These are phyloP conservation scores for Cladophialophora immunda DNA, from an alignment of 2,329 filamentous ascomycete genomes.

Conservation along the genomic window DNA sequence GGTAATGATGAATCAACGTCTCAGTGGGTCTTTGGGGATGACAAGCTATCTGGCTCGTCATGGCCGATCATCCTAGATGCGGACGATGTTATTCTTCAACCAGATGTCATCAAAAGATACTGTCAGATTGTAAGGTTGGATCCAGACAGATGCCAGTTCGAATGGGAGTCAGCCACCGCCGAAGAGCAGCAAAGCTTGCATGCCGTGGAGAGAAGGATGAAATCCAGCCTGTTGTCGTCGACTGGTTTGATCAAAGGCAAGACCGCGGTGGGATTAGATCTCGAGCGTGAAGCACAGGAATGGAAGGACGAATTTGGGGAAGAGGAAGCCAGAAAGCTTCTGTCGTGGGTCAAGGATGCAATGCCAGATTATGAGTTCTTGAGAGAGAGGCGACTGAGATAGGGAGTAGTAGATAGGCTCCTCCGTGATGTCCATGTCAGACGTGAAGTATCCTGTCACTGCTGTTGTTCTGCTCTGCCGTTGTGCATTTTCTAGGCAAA, in stretches of 20 bases:
- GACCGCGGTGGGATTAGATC: constrained; percentile 44
- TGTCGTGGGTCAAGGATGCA: constrained; percentile 43
- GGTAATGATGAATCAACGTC: constrained; percentile 4
- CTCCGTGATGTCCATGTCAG: too few species aligned
- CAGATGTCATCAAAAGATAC: constrained; percentile 43
- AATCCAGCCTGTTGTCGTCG: constrained; percentile 46
- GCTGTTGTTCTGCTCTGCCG: background rate
- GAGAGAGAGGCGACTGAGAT: constrained; percentile 34
- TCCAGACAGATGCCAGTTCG: constrained; percentile 43
- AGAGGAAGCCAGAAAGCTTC: constrained; percentile 40
- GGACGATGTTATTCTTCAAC: constrained; percentile 49
- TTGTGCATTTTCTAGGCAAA: background rate
- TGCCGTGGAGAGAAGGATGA: constrained; percentile 36
- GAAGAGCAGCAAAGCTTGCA: constrained; percentile 31
- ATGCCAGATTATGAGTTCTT: constrained; percentile 54
- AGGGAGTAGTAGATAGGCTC: background rate
- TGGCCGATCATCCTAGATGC: constrained; percentile 49
- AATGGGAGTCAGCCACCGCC: constrained; percentile 43
- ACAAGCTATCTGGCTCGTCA: background rate
- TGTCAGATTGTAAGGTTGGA: constrained; percentile 48
- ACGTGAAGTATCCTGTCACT: too few species aligned
- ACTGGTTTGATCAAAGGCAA: constrained; percentile 46
- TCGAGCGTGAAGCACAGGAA: constrained; percentile 45
- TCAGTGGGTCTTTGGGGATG: background rate
- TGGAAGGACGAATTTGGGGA: constrained; percentile 50